Evolutionary conservation across 176 grass and related monocot genomes (phyloP).

Genomic region (Thalia dealbata): DNA sequence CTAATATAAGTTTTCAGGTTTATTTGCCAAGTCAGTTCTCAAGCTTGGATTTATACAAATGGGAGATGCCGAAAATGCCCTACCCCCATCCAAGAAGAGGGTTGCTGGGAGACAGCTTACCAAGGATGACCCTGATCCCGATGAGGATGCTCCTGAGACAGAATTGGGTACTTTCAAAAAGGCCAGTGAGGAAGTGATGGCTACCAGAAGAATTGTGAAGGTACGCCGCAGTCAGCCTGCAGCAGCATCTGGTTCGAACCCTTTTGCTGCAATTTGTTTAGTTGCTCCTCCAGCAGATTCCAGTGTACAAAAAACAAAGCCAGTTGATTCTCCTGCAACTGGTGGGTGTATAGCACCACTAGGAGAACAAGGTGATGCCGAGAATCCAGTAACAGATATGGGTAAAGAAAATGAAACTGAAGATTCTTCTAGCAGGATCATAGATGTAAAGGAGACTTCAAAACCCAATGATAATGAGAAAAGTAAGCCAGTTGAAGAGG

Average conservation of each 20-base stretch:
- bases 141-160: slow-evolving; percentile 48
- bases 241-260: slow-evolving; percentile 50
- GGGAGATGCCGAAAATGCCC: slow-evolving; percentile 50
- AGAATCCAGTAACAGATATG: slow-evolving; percentile 21
- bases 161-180: slow-evolving; percentile 77
- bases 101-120: slow-evolving; percentile 60
- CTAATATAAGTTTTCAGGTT: background rate
- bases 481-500: background rate
- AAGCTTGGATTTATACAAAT: slow-evolving; percentile 18
- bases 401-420: slow-evolving; percentile 25
- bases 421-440: slow-evolving; percentile 11
- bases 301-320: slow-evolving; percentile 29
- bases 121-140: slow-evolving; percentile 80
- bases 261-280: slow-evolving; percentile 71
- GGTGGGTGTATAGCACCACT: slow-evolving; percentile 24
- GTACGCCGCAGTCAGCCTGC: slow-evolving; percentile 50
- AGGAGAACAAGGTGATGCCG: slow-evolving; percentile 16
- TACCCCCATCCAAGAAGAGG: slow-evolving; percentile 75
- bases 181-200: slow-evolving; percentile 98
- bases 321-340: slow-evolving; percentile 26
- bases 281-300: slow-evolving; percentile 35
- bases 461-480: slow-evolving; percentile 10
- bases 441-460: slow-evolving; percentile 14
- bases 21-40: background rate
- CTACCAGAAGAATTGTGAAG: slow-evolving; percentile 68